Percentiles rank a stretch among this genome's conserved stretches.
phyloP scores from a whole-genome alignment of 2,329 filamentous ascomycete species.

The Calonectria pseudoreteaudii region DNA sequence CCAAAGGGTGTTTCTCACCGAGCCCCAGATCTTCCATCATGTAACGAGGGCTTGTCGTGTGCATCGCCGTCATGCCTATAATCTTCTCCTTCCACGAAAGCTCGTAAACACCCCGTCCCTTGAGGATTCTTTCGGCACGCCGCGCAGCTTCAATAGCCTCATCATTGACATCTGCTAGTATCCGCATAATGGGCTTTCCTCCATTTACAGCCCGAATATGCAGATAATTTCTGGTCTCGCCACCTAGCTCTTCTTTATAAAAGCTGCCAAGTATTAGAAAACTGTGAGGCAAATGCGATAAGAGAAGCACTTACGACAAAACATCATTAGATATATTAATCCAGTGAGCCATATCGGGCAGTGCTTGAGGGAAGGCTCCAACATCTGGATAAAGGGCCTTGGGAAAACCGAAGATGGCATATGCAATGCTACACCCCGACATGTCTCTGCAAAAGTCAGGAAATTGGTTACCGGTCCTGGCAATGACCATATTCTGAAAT shows the following conservation, averaged over 20 bases:
- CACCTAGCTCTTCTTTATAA: slow-evolving; percentile 15
- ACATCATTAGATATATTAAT: not conserved
- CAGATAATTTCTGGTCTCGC: slow-evolving; percentile 14
- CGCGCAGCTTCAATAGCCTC: slow-evolving; percentile 7
- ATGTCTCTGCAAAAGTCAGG: slow-evolving; percentile 14
- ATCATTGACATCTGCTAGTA: slow-evolving; percentile 2
- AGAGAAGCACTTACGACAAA: not conserved
- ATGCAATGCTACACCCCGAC: slow-evolving; percentile 6
- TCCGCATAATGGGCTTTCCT: slow-evolving; percentile 3
- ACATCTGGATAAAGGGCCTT: slow-evolving; percentile 12
- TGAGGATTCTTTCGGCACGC: slow-evolving; percentile 11
- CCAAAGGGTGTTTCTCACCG: slow-evolving; percentile 9
- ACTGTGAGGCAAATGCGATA: too few relatives aligned
- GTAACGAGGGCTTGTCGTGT: slow-evolving; percentile 20
- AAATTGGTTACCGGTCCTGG: not conserved
- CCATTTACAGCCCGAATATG: slow-evolving; percentile 1
- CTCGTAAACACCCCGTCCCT: slow-evolving; percentile 11
- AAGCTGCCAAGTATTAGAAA: not conserved
- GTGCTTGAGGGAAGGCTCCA: slow-evolving; percentile 5
- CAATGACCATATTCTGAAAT: slow-evolving; percentile 8
- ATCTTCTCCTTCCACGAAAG: slow-evolving; percentile 10
- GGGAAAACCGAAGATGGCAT: slow-evolving; percentile 14
- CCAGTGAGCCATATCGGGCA: not conserved
- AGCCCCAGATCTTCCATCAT: slow-evolving; percentile 11
- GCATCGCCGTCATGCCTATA: slow-evolving; percentile 12